These are phyloP conservation scores for Cichorium intybus DNA, from an alignment of 140 eudicot genomes.

Conservation along the genomic window DNA sequence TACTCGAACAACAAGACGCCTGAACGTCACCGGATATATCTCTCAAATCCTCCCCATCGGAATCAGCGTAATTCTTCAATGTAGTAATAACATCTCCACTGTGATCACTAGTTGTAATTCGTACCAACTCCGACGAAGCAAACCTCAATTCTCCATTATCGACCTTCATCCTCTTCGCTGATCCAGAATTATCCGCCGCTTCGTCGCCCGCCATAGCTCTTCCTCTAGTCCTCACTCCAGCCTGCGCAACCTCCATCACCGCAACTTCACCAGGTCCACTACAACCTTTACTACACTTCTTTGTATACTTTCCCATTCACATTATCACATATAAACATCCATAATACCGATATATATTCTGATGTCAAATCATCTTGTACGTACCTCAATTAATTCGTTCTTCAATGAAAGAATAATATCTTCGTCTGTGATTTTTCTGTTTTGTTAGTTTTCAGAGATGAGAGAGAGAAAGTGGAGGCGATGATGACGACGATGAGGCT, in stretches of 20 bases:
- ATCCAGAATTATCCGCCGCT: constrained; percentile 20
- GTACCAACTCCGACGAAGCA: constrained; percentile 29
- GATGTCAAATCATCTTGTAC: constrained; percentile 26
- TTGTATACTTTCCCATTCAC: constrained; percentile 29
- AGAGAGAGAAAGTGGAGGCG: constrained; percentile 37
- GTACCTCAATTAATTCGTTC: constrained; percentile 19
- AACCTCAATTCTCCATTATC: constrained; percentile 35
- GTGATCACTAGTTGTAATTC: constrained; percentile 21
- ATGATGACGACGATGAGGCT: constrained; percentile 39
- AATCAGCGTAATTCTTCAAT: constrained; percentile 15
- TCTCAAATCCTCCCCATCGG: constrained; percentile 6
- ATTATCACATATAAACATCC: constrained; percentile 12
- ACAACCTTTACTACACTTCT: constrained; percentile 30
- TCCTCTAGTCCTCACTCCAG: constrained; percentile 28
- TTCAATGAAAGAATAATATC: constrained; percentile 24
- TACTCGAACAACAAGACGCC: constrained; percentile 53
- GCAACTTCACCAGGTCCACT: constrained; percentile 29
- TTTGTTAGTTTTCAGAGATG: constrained; percentile 37
- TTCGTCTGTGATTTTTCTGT: constrained; percentile 33
- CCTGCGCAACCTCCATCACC: constrained; percentile 39
- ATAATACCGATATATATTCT: not conserved
- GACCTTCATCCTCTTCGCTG: constrained; percentile 50
- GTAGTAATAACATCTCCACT: constrained; percentile 4
- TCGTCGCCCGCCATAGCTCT: not conserved
- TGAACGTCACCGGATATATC: constrained; percentile 26